These are phyloP conservation scores for Trichoderma asperelloides DNA, from an alignment of 495 filamentous ascomycete genomes.

Conservation along the genomic window DNA sequence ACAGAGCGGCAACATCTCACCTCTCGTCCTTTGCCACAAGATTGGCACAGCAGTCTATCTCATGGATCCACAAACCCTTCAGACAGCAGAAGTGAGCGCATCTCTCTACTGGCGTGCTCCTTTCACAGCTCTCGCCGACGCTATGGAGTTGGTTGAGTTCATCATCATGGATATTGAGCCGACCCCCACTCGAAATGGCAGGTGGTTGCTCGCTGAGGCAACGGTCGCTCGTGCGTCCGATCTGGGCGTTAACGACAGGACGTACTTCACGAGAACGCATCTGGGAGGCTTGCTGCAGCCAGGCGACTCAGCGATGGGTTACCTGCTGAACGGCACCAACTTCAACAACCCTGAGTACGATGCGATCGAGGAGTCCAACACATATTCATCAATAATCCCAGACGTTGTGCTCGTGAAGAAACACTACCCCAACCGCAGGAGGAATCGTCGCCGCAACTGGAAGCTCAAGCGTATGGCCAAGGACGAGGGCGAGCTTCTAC, in stretches of 20 bases:
- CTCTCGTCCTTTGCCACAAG: conserved; percentile 74
- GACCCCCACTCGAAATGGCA: conserved; percentile 63
- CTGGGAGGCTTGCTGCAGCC: conserved; percentile 78
- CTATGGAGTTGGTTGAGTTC: conserved; percentile 81
- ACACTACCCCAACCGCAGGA: conserved; percentile 76
- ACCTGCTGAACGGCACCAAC: conserved; percentile 76
- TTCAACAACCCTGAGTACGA: conserved; percentile 86
- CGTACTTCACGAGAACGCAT: conserved; percentile 83
- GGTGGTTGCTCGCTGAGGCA: conserved; percentile 73
- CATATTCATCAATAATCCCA: conserved; percentile 67
- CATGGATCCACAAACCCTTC: conserved; percentile 82
- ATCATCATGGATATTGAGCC: conserved; percentile 92
- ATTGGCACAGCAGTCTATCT: conserved; percentile 85
- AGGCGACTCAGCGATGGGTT: conserved; percentile 88
- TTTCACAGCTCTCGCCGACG: conserved; percentile 74
- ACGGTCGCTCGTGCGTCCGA: conserved; percentile 83
- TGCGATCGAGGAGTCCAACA: conserved; percentile 59
- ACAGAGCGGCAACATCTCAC: conserved; percentile 73
- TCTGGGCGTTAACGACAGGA: conserved; percentile 75
- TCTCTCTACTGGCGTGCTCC: conserved; percentile 80
- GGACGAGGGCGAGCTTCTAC: conserved; percentile 74
- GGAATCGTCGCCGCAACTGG: conserved; percentile 77
- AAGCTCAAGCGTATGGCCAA: conserved; percentile 85
- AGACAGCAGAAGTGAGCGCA: conserved; percentile 75
- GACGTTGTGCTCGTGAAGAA: conserved; percentile 97